These are phyloP conservation scores for Thymus mandschuricus DNA, from an alignment of 257 asterid species.

Conservation along the genomic window DNA sequence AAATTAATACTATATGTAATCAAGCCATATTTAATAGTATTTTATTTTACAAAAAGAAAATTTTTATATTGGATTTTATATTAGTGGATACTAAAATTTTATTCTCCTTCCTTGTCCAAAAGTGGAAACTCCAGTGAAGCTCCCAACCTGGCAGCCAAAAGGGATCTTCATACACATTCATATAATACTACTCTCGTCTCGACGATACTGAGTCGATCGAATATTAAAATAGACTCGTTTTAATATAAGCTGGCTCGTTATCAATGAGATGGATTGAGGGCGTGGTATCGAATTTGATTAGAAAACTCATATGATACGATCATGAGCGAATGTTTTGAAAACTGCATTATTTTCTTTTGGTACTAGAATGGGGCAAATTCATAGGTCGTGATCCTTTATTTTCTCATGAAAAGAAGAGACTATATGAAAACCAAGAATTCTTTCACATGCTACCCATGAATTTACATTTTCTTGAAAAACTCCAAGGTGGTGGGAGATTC, in stretches of 20 bases:
- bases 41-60: not conserved
- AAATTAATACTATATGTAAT: not conserved
- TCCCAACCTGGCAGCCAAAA: conserved; percentile 59
- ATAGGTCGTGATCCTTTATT: conserved; percentile 34
- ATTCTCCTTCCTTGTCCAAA: conserved; percentile 34
- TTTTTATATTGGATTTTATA: not conserved
- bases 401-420: conserved; percentile 56
- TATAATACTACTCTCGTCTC: not conserved
- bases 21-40: conserved; percentile 12
- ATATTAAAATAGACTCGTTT: too few relatives aligned
- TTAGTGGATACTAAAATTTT: not conserved
- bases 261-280: too few relatives aligned
- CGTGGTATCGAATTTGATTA: too few relatives aligned
- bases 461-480: conserved; percentile 28
- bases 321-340: conserved; percentile 26
- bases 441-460: conserved; percentile 59
- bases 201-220: too few relatives aligned
- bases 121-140: conserved; percentile 42
- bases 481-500: conserved; percentile 32
- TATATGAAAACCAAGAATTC: conserved; percentile 41
- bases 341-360: not conserved
- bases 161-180: not conserved
- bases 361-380: conserved; percentile 28
- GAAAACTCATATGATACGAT: too few relatives aligned
- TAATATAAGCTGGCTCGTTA: too few relatives aligned